Evolutionary conservation across 768 basidiomycete genomes (phyloP).

Genomic region (Austroboletus eburneus): DNA sequence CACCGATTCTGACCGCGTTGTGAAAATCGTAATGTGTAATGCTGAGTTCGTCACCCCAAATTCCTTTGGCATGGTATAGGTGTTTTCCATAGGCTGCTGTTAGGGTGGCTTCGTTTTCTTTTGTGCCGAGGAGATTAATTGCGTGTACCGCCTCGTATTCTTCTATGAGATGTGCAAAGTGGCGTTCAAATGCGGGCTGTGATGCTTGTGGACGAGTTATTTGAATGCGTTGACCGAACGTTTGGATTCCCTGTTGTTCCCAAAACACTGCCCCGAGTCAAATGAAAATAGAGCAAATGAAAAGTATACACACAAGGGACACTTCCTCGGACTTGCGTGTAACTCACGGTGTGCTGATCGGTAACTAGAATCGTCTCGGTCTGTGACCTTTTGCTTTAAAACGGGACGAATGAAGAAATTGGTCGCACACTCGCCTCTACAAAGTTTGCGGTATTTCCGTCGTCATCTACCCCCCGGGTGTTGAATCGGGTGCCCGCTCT

Average conservation of each 20-base stretch:
- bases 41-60: slow-evolving; percentile 62
- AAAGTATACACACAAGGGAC: slow-evolving; percentile 73
- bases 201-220: slow-evolving; percentile 94
- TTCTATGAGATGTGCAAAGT: slow-evolving; percentile 81
- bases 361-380: slow-evolving; percentile 90
- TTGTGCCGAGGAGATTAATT: slow-evolving; percentile 86
- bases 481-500: slow-evolving; percentile 97
- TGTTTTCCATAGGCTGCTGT: slow-evolving; percentile 82
- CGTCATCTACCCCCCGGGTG: slow-evolving; percentile 93
- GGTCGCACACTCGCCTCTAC: slow-evolving; percentile 64
- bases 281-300: not conserved
- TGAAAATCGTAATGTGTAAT: slow-evolving; percentile 97
- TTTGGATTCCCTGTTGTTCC: slow-evolving; percentile 96
- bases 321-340: slow-evolving; percentile 91
- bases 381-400: slow-evolving; percentile 36
- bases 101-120: slow-evolving; percentile 87
- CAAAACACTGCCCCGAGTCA: slow-evolving; percentile 71
- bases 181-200: slow-evolving; percentile 95
- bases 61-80: slow-evolving; percentile 58
- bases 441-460: slow-evolving; percentile 93
- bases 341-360: slow-evolving; percentile 84
- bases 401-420: slow-evolving; percentile 2
- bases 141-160: slow-evolving; percentile 84
- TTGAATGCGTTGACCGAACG: slow-evolving; percentile 91
- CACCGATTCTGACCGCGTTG: slow-evolving; percentile 68